Evolutionary conservation across 2,329 filamentous ascomycete genomes (phyloP), one percentile per base, ranked within the genome.

Genomic region (Tricladium varicosporioides): DNA sequence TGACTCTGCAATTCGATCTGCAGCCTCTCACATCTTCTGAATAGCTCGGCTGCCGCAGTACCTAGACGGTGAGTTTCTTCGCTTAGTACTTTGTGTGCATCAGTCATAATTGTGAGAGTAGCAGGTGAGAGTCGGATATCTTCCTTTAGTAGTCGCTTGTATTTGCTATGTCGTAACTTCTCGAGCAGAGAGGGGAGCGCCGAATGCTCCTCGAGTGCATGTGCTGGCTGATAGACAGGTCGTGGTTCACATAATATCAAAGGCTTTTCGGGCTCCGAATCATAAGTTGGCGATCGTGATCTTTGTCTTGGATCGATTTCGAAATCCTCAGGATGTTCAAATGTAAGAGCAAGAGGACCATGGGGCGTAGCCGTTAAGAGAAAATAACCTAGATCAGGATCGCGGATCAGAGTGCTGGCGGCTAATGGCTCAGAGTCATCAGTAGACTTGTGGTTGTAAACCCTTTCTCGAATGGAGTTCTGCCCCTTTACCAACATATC

Each of bases 81-180:
- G 60, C 84, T 84, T 5, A 92, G 76, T 5, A 89, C 76, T 67
- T 87, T 85, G 70, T 93, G 89, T 0, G 85, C 84, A 58, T 89
- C 84, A 27, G 87, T 88, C 63, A 93, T 82, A 40, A 91, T 78
- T 61, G 86, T 81, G 15, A 92, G 77, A 1, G 87, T 89, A 18
- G 87, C 82, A 11, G 87, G 84, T 18, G 86, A 89, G 18, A 92
- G 79, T 57, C 83, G 80, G 53, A 92, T 78, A 66, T 89, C 84
- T 59, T 89, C 86, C 56, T 82, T 83, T 49, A 90, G 74, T 22
- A 85, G 71, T 5, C 82, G 78, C 71, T 82, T 82, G 70, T 86
- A 80, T 52, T 82, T 80, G 46, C 82, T 81, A 1, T 84, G 84
- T 48, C 81, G 79, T 40, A 85, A 72, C 46, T 76, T 75, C 51